Conservation (phyloP, 352 stramenopile species). For the Pythium dissotocum region DNA sequence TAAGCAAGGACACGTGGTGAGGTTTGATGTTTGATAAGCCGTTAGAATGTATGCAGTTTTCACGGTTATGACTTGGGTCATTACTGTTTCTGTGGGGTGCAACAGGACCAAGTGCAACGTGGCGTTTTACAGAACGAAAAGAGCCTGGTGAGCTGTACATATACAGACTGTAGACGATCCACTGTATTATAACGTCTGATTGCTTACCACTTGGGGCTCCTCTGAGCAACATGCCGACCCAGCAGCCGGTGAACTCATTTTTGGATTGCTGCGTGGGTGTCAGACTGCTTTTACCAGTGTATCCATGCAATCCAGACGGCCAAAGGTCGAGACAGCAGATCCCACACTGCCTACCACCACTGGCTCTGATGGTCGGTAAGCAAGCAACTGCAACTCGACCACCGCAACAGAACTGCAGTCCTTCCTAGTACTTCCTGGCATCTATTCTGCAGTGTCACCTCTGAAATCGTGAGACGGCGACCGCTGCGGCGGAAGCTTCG, state of each 20-base stretch:
- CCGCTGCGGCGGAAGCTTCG: not conserved
- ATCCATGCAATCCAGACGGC: not conserved
- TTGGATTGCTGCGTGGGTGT: not conserved
- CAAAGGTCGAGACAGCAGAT: not conserved
- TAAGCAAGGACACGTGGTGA: not conserved
- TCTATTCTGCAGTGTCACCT: not conserved
- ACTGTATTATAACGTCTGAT: not conserved
- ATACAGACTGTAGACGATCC: not conserved
- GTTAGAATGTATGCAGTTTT: too few species aligned
- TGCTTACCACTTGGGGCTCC: not conserved
- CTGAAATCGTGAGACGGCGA: not conserved
- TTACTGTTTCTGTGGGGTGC: too few species aligned
- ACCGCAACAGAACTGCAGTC: not conserved
- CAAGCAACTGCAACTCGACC: not conserved
- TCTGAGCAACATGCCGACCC: not conserved
- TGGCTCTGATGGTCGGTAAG: conserved; percentile 1
- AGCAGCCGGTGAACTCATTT: not conserved
- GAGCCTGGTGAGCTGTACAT: not conserved
- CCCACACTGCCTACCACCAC: not conserved
- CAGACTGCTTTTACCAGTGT: not conserved
- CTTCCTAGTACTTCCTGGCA: too few species aligned
- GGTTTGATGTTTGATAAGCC: too few species aligned
- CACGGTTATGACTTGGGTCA: too few species aligned
- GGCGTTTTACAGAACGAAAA: not conserved
- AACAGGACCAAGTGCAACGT: not conserved